Evolutionary conservation across 192 early-diverging fungal genomes (phyloP), one percentile per base, ranked within the genome.

Genomic region (Coemansia interrupta): DNA sequence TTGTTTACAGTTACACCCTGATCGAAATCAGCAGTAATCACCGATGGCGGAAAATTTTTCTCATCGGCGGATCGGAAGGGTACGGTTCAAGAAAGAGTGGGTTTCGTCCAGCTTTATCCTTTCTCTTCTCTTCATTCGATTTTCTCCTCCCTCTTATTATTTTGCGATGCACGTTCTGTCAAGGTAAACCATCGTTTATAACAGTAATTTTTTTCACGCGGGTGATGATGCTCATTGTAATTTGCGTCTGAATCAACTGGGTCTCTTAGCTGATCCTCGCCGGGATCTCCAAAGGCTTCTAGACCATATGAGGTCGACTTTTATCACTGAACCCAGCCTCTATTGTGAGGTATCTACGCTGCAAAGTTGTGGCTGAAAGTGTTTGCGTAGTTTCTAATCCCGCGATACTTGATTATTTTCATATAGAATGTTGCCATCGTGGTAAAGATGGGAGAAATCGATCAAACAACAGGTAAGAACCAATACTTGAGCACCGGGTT

Each of bases 171-270:
- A 11, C 32, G 32, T 36, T 44, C 17, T 44, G 19, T 44, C 19
- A 46, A 57, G 47, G 70, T 72, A 66, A 36, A 13, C 48, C 13
- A 28, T 2, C 30, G 40, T 60, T 53, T 36, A 32, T 14, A 7
- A 36, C 5, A 5, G 13, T n/a, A 29, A 22, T 36, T 20, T 43
- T 3, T 50, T 22, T 4, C n/a, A 5, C 1, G 22, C 12, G 32
- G 58, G 54, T 70, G 8, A 43, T 78, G 74, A 78, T 78, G 74
- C 63, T 64, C 64, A 68, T 54, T 70, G 70, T 78, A 78, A 78
- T 78, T 78, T 78, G 75, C 75, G 75, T 78, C 75, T 72, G 75
- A 78, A 61, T 36, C 19, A 45, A 49, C 15, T 44, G 62, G 53
- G 56, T 52, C 39, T 48, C 32, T 30, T 44, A 32, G 50, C 62